These are phyloP conservation scores for Monilinia polystroma DNA, from an alignment of 2,329 filamentous ascomycete genomes.

Conservation along the genomic window DNA sequence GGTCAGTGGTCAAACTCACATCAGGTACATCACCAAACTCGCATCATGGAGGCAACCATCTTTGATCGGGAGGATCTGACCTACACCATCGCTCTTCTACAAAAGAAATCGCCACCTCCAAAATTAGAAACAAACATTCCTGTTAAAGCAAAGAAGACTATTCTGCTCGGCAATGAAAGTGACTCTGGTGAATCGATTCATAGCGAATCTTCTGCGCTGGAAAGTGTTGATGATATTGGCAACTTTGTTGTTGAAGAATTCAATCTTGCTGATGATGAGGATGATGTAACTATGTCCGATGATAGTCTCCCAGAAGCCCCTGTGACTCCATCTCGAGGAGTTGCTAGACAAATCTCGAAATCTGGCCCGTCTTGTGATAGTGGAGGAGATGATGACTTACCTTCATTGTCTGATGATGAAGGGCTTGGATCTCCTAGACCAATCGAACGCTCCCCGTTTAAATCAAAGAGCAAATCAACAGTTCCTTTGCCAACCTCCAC, in stretches of 20 bases:
- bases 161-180: slow-evolving; percentile 22
- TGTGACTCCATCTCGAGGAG: not conserved
- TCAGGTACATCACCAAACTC: slow-evolving; percentile 56
- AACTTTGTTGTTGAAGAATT: slow-evolving; percentile 50
- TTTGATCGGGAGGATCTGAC: slow-evolving; percentile 55
- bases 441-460: not conserved
- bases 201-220: slow-evolving; percentile 28
- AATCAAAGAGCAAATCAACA: not conserved
- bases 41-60: slow-evolving; percentile 63
- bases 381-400: not conserved
- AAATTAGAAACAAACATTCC: slow-evolving; percentile 25
- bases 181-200: slow-evolving; percentile 35
- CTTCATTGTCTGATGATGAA: not conserved
- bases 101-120: slow-evolving; percentile 46
- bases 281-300: slow-evolving; percentile 28
- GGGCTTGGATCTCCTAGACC: not conserved
- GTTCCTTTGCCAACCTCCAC: not conserved
- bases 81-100: slow-evolving; percentile 52
- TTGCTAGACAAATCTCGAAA: not conserved
- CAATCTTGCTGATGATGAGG: slow-evolving; percentile 34
- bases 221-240: slow-evolving; percentile 47
- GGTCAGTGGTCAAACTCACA: slow-evolving; percentile 53
- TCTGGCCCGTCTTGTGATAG: not conserved
- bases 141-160: slow-evolving; percentile 25
- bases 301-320: slow-evolving; percentile 4